Evolutionary conservation across 352 stramenopile species (phyloP), one percentile per base, ranked within the genome.

Genomic region (Globisporangium parvum): DNA sequence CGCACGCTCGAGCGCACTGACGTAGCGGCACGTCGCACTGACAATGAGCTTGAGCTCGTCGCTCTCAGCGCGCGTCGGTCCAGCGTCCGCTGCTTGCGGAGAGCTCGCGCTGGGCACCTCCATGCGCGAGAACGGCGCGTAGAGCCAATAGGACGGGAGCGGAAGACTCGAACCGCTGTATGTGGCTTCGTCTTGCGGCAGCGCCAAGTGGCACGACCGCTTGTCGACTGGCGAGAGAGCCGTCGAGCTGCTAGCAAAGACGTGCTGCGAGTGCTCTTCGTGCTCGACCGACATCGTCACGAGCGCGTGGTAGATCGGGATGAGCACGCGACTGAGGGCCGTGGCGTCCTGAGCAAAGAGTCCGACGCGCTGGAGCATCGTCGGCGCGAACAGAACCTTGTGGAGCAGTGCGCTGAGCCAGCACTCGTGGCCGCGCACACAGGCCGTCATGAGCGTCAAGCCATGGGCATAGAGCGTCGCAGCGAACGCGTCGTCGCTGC

Each of bases 41-140:
- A 90, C 68, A 35, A 90, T 79, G 6, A 90, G 60, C 64, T 84
- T 85, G 69, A 90, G 84, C 58, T 90, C 80, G 10, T 80, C 69
- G 51, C 66, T 80, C 60, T 87, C 68, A 0, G 79, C 73, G 11
- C 66, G 68, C 3, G 76, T 71, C 0, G 76, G 76, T 18, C 40
- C 65, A 20, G 20, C 51, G 4, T 33, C 20, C 17, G 31, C 31
- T 10, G 31, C 31, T 37, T 37, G 39, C 39, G 28, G 39, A 23
- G 18, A 24, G 55, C 47, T n/a, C 41, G 33, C 35, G 37, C 45
- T 80, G 18, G 57, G 59, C 51, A 84, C 85, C 49, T 88, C 78
- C 37, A 88, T 77, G 11, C 75, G 74, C 11, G 80, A 91, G 37
- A 91, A 70, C 35, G 80, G 80, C 51, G 66, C 82, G 39, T 84